phyloP scores from a whole-genome alignment of 352 stramenopile genomes.

The Phytophthora multivora region DNA sequence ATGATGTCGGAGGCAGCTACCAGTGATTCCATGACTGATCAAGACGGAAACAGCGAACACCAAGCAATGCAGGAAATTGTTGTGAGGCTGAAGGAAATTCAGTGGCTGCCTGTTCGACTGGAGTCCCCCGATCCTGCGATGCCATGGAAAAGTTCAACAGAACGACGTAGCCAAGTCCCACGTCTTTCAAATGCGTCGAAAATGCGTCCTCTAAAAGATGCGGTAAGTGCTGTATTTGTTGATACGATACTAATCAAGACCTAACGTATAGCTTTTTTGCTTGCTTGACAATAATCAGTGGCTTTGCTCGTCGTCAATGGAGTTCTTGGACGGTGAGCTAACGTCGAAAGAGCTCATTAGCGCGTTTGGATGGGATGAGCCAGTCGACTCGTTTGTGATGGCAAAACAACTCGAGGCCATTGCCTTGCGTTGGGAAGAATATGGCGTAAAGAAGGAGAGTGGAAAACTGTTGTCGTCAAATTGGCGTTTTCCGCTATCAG shows the following conservation, averaged over 20 bases:
- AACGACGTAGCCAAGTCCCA: neutral
- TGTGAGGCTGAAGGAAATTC: constrained; percentile 34
- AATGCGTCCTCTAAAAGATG: constrained; percentile 58
- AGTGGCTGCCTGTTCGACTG: constrained; percentile 48
- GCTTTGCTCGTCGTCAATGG: constrained; percentile 57
- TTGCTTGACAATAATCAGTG: constrained; percentile 41
- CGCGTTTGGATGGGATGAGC: constrained; percentile 64
- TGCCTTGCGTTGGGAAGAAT: constrained; percentile 36
- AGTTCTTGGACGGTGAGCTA: constrained; percentile 65
- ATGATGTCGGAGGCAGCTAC: constrained; percentile 38
- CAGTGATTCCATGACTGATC: constrained; percentile 7
- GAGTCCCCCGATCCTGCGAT: constrained; percentile 45
- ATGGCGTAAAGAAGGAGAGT: constrained; percentile 16
- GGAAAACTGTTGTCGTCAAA: neutral
- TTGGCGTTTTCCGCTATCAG: constrained; percentile 46
- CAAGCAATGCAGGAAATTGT: constrained; percentile 37
- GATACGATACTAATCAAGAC: neutral
- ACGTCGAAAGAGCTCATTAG: constrained; percentile 51
- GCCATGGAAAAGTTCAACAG: constrained; percentile 52
- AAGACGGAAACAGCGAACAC: constrained; percentile 16
- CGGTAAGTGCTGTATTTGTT: constrained; percentile 31
- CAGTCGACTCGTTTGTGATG: constrained; percentile 45
- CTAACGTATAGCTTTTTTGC: constrained; percentile 11
- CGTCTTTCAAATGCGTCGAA: constrained; percentile 44
- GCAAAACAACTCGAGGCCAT: constrained; percentile 62